phyloP scores from a whole-genome alignment of 352 stramenopile genomes.

The Globisporangium cystogenes region DNA sequence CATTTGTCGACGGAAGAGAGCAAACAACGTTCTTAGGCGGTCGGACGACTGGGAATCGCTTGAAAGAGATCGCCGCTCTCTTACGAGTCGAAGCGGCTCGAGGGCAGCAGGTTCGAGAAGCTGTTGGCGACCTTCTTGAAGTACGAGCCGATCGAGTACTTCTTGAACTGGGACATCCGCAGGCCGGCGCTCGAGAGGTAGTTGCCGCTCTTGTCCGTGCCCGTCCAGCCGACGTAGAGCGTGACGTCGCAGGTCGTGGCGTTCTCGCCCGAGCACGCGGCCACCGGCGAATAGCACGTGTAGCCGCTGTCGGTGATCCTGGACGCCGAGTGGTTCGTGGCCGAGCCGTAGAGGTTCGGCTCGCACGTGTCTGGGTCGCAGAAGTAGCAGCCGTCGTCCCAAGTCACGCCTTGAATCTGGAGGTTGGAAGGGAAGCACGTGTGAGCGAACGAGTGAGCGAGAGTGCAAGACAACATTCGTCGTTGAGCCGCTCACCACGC shows the following conservation, averaged over 20 bases:
- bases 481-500: conserved; percentile 17
- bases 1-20: too few species aligned
- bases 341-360: conserved; percentile 56
- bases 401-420: conserved; percentile 66
- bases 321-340: conserved; percentile 38
- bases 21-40: too few species aligned
- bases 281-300: conserved; percentile 52
- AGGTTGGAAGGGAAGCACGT: neutral
- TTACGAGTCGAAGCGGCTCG: conserved; percentile 36
- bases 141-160: conserved; percentile 79
- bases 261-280: conserved; percentile 32
- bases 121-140: conserved; percentile 57
- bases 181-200: conserved; percentile 72
- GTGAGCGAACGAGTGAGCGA: neutral
- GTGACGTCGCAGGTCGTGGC: conserved; percentile 57
- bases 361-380: conserved; percentile 50
- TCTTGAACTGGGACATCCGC: conserved; percentile 80
- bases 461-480: too few species aligned
- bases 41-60: too few species aligned
- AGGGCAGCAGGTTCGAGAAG: conserved; percentile 41
- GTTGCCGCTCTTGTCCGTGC: conserved; percentile 71
- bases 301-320: conserved; percentile 43
- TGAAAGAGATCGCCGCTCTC: too few species aligned
- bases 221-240: conserved; percentile 76
- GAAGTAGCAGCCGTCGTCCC: conserved; percentile 82